Conservation (phyloP, 1,284 basidiomycete species). For the Sanghuangporus weigelae region DNA sequence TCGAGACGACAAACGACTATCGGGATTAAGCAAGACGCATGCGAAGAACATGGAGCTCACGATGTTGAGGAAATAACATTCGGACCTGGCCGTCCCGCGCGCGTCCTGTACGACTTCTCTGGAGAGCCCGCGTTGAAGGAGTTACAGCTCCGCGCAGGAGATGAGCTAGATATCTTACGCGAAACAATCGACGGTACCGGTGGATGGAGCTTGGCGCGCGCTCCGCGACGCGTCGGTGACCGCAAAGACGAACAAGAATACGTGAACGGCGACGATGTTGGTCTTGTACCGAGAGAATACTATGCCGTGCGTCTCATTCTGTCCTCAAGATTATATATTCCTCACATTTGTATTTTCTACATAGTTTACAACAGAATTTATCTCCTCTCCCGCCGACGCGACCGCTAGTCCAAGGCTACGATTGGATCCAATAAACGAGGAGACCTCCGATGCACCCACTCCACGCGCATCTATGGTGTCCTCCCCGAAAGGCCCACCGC, state of each 20-base stretch:
- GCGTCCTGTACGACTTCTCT: slow-evolving; percentile 65
- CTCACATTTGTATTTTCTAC: neutral
- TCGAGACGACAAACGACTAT: neutral
- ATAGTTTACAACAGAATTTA: slow-evolving; percentile 61
- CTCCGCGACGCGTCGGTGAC: neutral
- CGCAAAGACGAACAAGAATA: slow-evolving; percentile 28
- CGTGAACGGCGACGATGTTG: slow-evolving; percentile 37
- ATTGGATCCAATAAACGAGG: slow-evolving; percentile 27
- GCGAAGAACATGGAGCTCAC: slow-evolving; percentile 23
- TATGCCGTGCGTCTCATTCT: slow-evolving; percentile 53
- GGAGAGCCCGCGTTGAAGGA: slow-evolving; percentile 71
- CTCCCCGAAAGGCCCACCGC: slow-evolving; percentile 29
- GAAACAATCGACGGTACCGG: slow-evolving; percentile 46
- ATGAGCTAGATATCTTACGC: slow-evolving; percentile 58
- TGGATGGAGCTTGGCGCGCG: slow-evolving; percentile 67
- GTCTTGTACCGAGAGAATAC: slow-evolving; percentile 64
- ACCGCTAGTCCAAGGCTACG: slow-evolving; percentile 43
- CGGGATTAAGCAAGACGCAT: slow-evolving; percentile 26
- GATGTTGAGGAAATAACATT: slow-evolving; percentile 22
- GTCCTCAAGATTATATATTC: neutral
- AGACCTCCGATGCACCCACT: slow-evolving; percentile 36
- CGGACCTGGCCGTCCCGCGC: slow-evolving; percentile 40
- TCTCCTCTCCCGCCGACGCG: slow-evolving; percentile 35
- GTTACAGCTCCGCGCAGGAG: slow-evolving; percentile 57
- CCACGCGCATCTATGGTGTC: slow-evolving; percentile 35